Percentiles rank a stretch among this genome's conserved stretches.
Conservation (phyloP, 2,329 filamentous ascomycete genomes). For the Sporothrix mexicana region DNA sequence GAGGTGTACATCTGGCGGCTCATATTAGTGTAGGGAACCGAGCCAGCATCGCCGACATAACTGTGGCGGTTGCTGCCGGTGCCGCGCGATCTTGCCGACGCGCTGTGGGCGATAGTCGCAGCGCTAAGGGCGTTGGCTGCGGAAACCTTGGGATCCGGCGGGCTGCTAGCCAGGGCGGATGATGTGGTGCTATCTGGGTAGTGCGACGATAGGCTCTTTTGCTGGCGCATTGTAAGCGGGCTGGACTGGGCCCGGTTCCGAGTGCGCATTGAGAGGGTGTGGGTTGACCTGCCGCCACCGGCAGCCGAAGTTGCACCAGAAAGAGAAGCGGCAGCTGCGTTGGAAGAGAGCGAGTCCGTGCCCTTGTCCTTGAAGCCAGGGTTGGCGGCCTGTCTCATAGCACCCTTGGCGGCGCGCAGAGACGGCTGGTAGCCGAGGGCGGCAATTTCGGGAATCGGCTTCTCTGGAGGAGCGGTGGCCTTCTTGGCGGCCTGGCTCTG, state of each 20-base stretch:
- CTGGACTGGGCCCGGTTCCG: conserved; percentile 67
- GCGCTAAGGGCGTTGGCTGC: conserved; percentile 60
- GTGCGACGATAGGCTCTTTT: conserved; percentile 43
- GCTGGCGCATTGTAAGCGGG: conserved; percentile 49
- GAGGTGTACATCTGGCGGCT: conserved; percentile 78
- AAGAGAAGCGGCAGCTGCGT: conserved; percentile 18
- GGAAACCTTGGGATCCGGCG: conserved; percentile 47
- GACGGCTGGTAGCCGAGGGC: conserved; percentile 66
- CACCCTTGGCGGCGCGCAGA: conserved; percentile 75
- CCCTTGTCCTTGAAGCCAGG: not conserved
- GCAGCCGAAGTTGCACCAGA: conserved; percentile 4
- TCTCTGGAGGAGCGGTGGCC: conserved; percentile 31
- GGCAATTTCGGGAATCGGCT: conserved; percentile 32
- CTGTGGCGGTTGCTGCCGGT: conserved; percentile 46
- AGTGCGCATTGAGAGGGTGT: not conserved
- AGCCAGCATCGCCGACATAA: conserved; percentile 62
- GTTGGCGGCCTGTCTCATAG: conserved; percentile 60
- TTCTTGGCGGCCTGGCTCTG: conserved; percentile 32
- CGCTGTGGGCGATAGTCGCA: conserved; percentile 67
- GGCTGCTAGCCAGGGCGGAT: not conserved
- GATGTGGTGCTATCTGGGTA: conserved; percentile 26
- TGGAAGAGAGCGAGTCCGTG: conserved; percentile 18
- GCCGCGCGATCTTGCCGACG: conserved; percentile 10
- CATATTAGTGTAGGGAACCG: conserved; percentile 71
- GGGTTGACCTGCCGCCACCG: not conserved